Percentiles rank a stretch among this genome's conserved stretches.
These are phyloP conservation scores for Petunia hybrid DNA, from an alignment of 305 asterid species.

Conservation along the genomic window DNA sequence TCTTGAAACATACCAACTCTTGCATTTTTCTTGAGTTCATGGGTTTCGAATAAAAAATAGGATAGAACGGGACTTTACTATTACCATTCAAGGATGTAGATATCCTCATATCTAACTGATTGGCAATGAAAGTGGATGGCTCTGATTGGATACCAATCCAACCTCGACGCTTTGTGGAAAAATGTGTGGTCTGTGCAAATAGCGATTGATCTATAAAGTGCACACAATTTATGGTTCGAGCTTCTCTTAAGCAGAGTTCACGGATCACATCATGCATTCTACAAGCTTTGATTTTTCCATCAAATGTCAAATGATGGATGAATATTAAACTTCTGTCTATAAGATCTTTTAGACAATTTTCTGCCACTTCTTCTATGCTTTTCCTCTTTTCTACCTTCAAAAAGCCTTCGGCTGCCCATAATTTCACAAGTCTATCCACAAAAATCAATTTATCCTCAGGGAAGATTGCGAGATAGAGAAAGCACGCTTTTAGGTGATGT, in stretches of 20 bases:
- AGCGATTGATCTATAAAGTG: not conserved
- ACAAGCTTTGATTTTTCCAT: not conserved
- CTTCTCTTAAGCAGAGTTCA: not conserved
- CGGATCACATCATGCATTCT: not conserved
- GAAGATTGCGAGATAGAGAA: not conserved
- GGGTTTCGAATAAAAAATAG: not conserved
- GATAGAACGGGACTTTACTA: not conserved
- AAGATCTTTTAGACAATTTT: not conserved
- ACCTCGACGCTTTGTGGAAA: not conserved
- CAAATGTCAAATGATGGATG: too few relatives aligned
- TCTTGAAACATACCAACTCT: not conserved
- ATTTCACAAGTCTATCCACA: not conserved
- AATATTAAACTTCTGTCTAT: too few relatives aligned
- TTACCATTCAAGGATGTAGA: not conserved
- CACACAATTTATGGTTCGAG: not conserved
- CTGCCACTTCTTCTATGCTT: not conserved
- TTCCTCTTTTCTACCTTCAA: not conserved
- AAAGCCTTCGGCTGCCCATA: not conserved
- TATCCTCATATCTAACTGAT: not conserved
- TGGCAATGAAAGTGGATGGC: not conserved
- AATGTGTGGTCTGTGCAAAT: too few relatives aligned
- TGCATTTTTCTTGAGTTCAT: not conserved
- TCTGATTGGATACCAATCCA: not conserved
- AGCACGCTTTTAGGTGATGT: not conserved
- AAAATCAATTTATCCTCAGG: not conserved